Evolutionary conservation across 179 eudicot species (phyloP), one percentile per base, ranked within the genome.

Genomic region (Amaranthus tricolor): DNA sequence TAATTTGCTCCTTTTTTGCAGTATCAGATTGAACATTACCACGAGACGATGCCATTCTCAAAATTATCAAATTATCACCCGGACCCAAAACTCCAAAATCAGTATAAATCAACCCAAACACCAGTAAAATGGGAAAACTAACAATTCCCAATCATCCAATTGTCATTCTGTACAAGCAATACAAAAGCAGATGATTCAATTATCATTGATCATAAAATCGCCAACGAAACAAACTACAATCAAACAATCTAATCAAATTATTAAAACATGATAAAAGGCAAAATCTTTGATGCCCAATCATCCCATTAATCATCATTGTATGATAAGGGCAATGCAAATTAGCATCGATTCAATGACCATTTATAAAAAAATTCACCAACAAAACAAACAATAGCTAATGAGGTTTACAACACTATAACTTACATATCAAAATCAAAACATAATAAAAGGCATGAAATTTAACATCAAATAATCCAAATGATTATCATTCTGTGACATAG

Each of bases 1-100:
- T 87, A 65, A 94, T 89, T 74, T 94, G 97, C 77, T 92, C 98
- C 85, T 85, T 85, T 70, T 86, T 92, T 2, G 93, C 94, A 45
- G 90, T 88, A 67, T 94, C 94, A 0, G 90, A 79, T 60, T 94
- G 93, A 78, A 78, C 79, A 74, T 75, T 85, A 6, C 84, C 83
- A 15, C 73, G 77, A 77, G 87, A 82, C 54, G 80, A 79, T 62
- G 85, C 77, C 85, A 85, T 84, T 31, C 60, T 81, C 63, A 70
- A 69, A 68, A 62, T n/a, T 13, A 60, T 64, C 78, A 53, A 53
- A 48, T 15, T 54, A 49, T 52, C 75, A 62, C 64, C 20, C 52
- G 76, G 68, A 12, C 60, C 65, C 48, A 62, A 17, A 70, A 74
- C 0, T 13, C 7, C 55, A 70, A 68, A 62, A 62, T 19, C 54